Conservation (phyloP, 1,284 basidiomycete genomes). For the Cryptococcus sp. region DNA sequence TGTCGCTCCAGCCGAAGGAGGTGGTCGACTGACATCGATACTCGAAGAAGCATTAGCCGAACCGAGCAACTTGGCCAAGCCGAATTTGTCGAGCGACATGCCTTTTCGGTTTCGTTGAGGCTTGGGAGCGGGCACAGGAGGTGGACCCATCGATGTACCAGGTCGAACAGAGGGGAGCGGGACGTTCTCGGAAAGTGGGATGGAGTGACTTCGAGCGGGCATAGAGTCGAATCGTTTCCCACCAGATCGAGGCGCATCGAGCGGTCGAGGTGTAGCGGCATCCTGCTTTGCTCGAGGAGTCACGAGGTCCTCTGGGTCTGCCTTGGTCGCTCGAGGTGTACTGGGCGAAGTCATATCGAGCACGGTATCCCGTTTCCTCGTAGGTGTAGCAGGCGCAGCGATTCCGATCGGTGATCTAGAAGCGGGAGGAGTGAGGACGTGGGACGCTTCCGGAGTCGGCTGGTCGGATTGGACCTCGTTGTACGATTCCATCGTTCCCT, state of each 20-base stretch:
- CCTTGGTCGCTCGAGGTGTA: conserved; percentile 23
- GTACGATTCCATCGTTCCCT: conserved; percentile 8
- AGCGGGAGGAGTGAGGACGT: conserved; percentile 6
- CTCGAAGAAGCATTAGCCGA: conserved; percentile 2
- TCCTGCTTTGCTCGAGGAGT: conserved; percentile 10
- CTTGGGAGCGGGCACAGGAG: conserved; percentile 24
- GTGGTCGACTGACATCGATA: conserved; percentile 12
- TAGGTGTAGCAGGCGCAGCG: conserved; percentile 11
- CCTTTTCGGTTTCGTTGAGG: conserved; percentile 55
- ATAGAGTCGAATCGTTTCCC: conserved; percentile 19
- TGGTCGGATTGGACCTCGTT: background rate
- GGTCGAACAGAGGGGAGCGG: conserved; percentile 7
- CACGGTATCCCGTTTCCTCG: conserved; percentile 6
- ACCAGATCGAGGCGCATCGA: conserved; percentile 7
- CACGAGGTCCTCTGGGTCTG: conserved; percentile 8
- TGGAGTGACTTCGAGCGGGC: conserved; percentile 3
- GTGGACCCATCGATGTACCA: conserved; percentile 13
- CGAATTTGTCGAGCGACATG: conserved; percentile 67
- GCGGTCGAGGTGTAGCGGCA: conserved; percentile 7
- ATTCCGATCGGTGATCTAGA: background rate
- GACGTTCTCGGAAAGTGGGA: conserved; percentile 1
- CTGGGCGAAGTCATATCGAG: conserved; percentile 15
- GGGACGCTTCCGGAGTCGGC: conserved; percentile 7
- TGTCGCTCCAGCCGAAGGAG: conserved; percentile 17
- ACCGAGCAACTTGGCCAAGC: conserved; percentile 59